phyloP scores from a whole-genome alignment of 805 yeast species.

The Danielia reshetovae region DNA sequence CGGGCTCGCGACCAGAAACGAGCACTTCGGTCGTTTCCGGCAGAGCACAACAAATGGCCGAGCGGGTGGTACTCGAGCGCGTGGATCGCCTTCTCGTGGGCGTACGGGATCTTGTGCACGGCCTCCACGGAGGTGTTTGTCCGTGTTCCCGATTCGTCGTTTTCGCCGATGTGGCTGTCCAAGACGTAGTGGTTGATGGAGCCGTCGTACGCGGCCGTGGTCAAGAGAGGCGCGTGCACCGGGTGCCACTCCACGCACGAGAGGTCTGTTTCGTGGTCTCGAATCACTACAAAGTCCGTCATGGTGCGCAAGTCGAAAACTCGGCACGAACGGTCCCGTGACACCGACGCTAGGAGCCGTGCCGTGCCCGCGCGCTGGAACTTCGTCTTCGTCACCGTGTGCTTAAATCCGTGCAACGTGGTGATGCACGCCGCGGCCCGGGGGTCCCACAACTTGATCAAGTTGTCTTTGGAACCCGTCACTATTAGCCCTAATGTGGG shows the following conservation, averaged over 20 bases:
- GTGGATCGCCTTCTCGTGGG: conserved; percentile 92
- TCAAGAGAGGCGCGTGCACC: conserved; percentile 67
- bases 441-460: conserved; percentile 96
- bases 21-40: conserved; percentile 89
- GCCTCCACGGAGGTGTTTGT: conserved; percentile 27
- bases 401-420: conserved; percentile 88
- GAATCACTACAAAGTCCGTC: conserved; percentile 68
- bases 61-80: conserved; percentile 89
- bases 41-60: conserved; percentile 88
- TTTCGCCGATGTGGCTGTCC: conserved; percentile 45
- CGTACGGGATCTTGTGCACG: conserved; percentile 73
- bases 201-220: conserved; percentile 90
- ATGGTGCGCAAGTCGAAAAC: conserved; percentile 84
- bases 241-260: conserved; percentile 94
- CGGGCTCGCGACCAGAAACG: conserved; percentile 93
- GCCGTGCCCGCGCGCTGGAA: conserved; percentile 82
- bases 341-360: conserved; percentile 74
- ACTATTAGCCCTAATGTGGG: conserved; percentile 80
- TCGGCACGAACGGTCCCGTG: conserved; percentile 84
- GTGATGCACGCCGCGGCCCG: conserved; percentile 68
- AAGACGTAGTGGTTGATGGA: conserved; percentile 72
- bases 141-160: conserved; percentile 15
- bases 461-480: conserved; percentile 92
- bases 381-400: conserved; percentile 80
- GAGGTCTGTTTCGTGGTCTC: conserved; percentile 81